Conservation (phyloP, 1,139 yeast genomes). For the Suhomyces panamericanus region DNA sequence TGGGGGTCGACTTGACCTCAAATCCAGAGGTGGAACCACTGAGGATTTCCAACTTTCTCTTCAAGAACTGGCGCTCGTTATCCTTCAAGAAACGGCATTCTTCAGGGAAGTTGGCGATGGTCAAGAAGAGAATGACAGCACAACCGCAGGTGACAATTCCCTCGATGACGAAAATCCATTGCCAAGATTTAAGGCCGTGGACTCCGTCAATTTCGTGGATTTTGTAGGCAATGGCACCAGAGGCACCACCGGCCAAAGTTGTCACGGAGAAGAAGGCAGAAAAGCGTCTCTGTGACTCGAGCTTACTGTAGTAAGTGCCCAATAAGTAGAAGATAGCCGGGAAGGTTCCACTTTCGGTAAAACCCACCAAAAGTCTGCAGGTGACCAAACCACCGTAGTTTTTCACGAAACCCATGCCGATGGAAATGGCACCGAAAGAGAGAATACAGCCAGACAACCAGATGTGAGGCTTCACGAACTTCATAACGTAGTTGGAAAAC, state of each 20-base stretch:
- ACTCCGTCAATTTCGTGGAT: conserved; percentile 40
- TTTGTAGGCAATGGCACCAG: conserved; percentile 45
- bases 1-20: conserved; percentile 45
- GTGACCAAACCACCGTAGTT: conserved; percentile 59
- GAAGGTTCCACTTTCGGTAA: conserved; percentile 69
- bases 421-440: conserved; percentile 61
- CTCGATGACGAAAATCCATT: conserved; percentile 73
- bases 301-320: conserved; percentile 54
- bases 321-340: conserved; percentile 72
- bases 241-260: conserved; percentile 43
- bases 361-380: conserved; percentile 63
- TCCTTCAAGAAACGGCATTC: conserved; percentile 52
- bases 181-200: conserved; percentile 56
- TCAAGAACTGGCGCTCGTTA: conserved; percentile 50
- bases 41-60: conserved; percentile 53
- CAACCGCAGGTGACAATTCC: conserved; percentile 68
- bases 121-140: conserved; percentile 57
- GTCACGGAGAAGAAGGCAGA: conserved; percentile 60
- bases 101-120: conserved; percentile 63
- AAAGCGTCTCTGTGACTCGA: conserved; percentile 68
- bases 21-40: conserved; percentile 55
- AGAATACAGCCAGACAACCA: conserved; percentile 61
- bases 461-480: conserved; percentile 60
- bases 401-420: conserved; percentile 65
- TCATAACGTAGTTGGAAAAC: conserved; percentile 62